Conservation (phyloP, 2,329 filamentous ascomycete genomes). For the Exophiala bonariae region DNA sequence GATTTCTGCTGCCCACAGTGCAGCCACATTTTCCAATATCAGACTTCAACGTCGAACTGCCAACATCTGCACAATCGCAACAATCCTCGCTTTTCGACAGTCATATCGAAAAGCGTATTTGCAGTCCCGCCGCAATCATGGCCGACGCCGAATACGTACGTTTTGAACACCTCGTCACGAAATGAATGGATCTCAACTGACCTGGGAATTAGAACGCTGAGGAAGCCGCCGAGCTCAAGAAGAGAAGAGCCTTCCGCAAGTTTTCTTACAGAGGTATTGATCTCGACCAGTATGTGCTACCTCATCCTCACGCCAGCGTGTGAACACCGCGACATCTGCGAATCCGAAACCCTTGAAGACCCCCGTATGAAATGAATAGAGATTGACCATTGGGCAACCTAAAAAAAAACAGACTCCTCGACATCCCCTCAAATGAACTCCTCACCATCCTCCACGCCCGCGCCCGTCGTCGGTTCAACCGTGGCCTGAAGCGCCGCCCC, state of each 20-base stretch:
- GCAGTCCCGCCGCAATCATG: constrained; percentile 65
- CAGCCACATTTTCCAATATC: too few relatives aligned
- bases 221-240: constrained; percentile 99
- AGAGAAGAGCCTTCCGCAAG: constrained; percentile 99
- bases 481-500: constrained; percentile 98
- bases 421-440: constrained; percentile 97
- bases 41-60: constrained; percentile 6
- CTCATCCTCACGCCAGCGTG: constrained; percentile 2
- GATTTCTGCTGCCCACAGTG: constrained; percentile 6
- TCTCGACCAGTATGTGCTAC: constrained; percentile 85
- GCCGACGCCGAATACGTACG: constrained; percentile 87
- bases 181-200: neutral
- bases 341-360: too few relatives aligned
- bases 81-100: constrained; percentile 46
- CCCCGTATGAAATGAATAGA: too few relatives aligned
- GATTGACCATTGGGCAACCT: too few relatives aligned
- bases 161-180: constrained; percentile 34
- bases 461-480: constrained; percentile 98
- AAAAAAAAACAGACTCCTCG: constrained; percentile 91
- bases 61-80: constrained; percentile 33
- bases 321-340: too few relatives aligned
- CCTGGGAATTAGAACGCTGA: constrained; percentile 78
- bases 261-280: constrained; percentile 99
- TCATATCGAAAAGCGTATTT: constrained; percentile 44
- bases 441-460: constrained; percentile 99